These are phyloP conservation scores for Agastache rugosa DNA, from an alignment of 257 asterid genomes.

Conservation along the genomic window DNA sequence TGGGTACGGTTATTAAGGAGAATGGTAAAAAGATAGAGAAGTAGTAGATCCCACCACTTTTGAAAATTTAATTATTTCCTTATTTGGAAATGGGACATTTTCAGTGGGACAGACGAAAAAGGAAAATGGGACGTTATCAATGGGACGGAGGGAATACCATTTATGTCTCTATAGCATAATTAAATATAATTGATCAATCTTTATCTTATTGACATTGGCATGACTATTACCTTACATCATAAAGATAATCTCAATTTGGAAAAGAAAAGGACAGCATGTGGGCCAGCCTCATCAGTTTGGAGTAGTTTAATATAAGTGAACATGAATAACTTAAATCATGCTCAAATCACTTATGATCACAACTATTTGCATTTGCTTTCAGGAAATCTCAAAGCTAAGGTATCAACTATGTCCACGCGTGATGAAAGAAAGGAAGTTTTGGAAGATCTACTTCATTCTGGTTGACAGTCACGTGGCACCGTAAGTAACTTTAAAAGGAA, in stretches of 20 bases:
- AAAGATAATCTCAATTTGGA: background rate
- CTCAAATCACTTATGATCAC: background rate
- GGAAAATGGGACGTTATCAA: too few species aligned
- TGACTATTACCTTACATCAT: background rate
- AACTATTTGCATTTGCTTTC: constrained; percentile 37
- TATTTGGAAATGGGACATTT: too few species aligned
- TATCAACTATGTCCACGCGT: constrained; percentile 81
- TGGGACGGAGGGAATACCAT: too few species aligned
- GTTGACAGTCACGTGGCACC: constrained; percentile 75
- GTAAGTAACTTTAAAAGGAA: constrained; percentile 55
- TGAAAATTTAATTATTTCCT: too few species aligned
- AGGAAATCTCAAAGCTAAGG: constrained; percentile 86
- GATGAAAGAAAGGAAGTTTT: constrained; percentile 93
- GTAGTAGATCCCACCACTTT: too few species aligned
- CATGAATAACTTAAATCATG: constrained; percentile 7
- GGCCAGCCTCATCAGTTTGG: constrained; percentile 4
- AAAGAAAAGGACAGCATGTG: background rate
- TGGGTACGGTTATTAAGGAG: too few species aligned
- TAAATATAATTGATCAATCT: background rate
- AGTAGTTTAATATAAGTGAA: constrained; percentile 4
- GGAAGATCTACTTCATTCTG: constrained; percentile 93
- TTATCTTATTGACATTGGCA: background rate
- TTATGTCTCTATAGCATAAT: background rate
- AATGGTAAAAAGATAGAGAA: too few species aligned
- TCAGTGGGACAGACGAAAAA: too few species aligned